Evolutionary conservation across 805 yeast species (phyloP), one percentile per base, ranked within the genome.

Genomic region (Kodamaea sagamina): DNA sequence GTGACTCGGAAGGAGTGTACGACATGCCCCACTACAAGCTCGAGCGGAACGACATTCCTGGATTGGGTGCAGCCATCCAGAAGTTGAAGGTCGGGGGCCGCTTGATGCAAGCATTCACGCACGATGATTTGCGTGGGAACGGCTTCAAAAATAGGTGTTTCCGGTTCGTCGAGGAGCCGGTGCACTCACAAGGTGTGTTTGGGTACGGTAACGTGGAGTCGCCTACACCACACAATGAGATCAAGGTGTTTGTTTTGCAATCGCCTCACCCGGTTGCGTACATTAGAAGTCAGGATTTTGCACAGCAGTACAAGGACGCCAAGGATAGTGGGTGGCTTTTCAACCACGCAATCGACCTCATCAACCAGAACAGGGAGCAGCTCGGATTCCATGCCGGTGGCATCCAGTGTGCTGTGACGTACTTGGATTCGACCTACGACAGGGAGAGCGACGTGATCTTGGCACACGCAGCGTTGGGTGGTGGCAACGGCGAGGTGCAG

Each of bases 391-490:
- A 27, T 3, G 16, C 10, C 11, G 45, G 15, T 4, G 71, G 75
- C 6, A 75, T 75, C 2, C 87, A 86, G 54, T 95, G 93, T 16
- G 97, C 98, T 0, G 92, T 86, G 16, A 72, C 92, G 60, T 84
- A 81, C 52, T 61, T 89, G 52, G 99, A 93, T 64, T 75, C 95
- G 1, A 89, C 84, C 57, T 93, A 89, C 86, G 95, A 90, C 60
- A 62, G 68, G 2, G 54, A 65, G 32, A 63, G 66, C 24, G 71
- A 79, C 13, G 64, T 86, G 49, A 81, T 93, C 37, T 61, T 81
- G 27, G 88, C 89, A 2, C 98, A 93, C 65, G 97, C 97, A 2
- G 98, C 98, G 0, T 67, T 92, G 12, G 98, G 98, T 36, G 98
- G 98, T 21, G 93, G 93, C 9, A 74, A 75, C 18, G 82, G 75